Base-by-base conservation (phyloP, 345 rosid genomes). In the Ceriops decandra region DNA sequence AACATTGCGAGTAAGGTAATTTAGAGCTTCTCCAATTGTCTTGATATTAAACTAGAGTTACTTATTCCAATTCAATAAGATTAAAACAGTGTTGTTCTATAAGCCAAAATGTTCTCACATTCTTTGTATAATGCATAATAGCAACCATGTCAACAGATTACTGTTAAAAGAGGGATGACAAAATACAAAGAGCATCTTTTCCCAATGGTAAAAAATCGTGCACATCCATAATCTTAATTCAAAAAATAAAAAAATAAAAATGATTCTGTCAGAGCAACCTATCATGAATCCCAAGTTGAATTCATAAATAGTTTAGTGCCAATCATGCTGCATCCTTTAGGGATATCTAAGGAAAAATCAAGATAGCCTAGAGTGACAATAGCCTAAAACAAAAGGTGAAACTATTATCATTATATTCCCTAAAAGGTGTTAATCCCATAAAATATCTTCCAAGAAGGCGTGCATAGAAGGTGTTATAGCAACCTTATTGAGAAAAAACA, bases 1-100 rank as follows among this genome's bases (percentile, higher is more conserved):
- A 9, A 67, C 57, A 77, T 60, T 53, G 66, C 27, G 46, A 56
- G 4, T 32, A 5, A 6, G 36, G n/a, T 51, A 58, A 17, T 49
- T 49, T 21, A 31, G 46, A 56, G 0, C 22, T 56, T 56, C 30
- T 56, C 49, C 5, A 42, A 42, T 42, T 42, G 17, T 56, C 28
- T 56, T 24, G 13, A 24, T 56, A 3, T 52, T n/a, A 53, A 2
- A 53, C 6, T 19, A 24, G 32, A 54, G 51, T 26, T 20, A 28
- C 47, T 7, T 17, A 13, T 0, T 52, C 32, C 22, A 32, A 52
- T 31, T 53, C 20, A 33, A 31, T 6, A 52, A 53, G 17, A 33
- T 30, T 21, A n/a, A n/a, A 20, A 30, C 10, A 28, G 21, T 24
- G 11, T 13, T 47, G n/a, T 24, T 27, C 2, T 27, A 16, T 9